Conservation (phyloP, 2,329 filamentous ascomycete species). For the Colletotrichum sp. region DNA sequence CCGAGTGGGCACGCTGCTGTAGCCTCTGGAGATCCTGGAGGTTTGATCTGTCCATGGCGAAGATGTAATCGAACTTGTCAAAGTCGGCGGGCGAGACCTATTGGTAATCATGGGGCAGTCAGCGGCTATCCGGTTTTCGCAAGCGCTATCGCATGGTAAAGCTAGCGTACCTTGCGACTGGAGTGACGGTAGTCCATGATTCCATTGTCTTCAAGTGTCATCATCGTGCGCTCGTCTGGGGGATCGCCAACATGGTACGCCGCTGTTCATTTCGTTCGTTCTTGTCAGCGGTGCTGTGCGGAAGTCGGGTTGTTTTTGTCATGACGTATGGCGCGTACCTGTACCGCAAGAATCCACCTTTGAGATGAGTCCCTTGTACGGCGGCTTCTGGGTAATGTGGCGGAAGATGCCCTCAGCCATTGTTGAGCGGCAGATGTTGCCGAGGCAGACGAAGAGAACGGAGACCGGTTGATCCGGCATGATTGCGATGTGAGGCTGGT, state of each 20-base stretch:
- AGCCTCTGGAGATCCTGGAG: conserved; percentile 71
- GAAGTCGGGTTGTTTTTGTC: not conserved
- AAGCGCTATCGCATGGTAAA: not conserved
- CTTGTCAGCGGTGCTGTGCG: not conserved
- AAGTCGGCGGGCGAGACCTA: conserved; percentile 74
- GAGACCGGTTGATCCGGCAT: conserved; percentile 57
- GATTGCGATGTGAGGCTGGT: conserved; percentile 4
- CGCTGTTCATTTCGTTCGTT: conserved; percentile 44
- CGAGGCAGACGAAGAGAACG: conserved; percentile 93
- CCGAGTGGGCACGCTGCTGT: conserved; percentile 61
- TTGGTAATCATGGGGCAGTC: not conserved
- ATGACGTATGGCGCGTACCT: conserved; percentile 40
- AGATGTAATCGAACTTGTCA: conserved; percentile 85
- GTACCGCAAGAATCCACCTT: conserved; percentile 90
- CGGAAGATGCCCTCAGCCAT: conserved; percentile 97
- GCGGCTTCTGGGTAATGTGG: conserved; percentile 66
- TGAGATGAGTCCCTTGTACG: conserved; percentile 64
- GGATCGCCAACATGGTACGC: conserved; percentile 81
- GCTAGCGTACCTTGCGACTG: conserved; percentile 72
- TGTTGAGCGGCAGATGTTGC: conserved; percentile 92
- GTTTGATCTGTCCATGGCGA: conserved; percentile 92
- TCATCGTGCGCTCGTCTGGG: conserved; percentile 85
- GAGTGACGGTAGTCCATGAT: conserved; percentile 79
- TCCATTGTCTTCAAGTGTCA: conserved; percentile 74
- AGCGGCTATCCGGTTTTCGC: not conserved